Conservation (phyloP, 2,329 filamentous ascomycete genomes). For the Colletotrichum paranaense region DNA sequence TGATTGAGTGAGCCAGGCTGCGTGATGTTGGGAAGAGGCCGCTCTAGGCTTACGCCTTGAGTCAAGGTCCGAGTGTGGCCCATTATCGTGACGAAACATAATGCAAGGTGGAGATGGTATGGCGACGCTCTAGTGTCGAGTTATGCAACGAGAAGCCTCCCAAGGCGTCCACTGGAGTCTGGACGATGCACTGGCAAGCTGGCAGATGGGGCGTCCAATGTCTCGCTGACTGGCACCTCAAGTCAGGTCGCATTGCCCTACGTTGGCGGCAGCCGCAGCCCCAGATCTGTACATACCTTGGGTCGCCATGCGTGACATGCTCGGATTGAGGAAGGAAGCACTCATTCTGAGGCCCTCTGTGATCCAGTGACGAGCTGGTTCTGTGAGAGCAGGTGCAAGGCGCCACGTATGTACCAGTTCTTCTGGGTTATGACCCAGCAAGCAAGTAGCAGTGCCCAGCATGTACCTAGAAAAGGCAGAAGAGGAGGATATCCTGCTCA, state of each 20-base stretch:
- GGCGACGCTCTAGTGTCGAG: constrained; percentile 5
- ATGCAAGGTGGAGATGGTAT: constrained; percentile 3
- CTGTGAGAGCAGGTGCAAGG: constrained; percentile 4
- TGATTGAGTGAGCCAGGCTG: background rate
- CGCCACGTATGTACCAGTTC: background rate
- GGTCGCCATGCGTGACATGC: constrained; percentile 4
- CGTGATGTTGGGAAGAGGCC: background rate
- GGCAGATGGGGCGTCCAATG: constrained; percentile 7
- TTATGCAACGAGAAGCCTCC: background rate
- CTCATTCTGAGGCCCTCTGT: background rate
- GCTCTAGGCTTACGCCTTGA: constrained; percentile 1
- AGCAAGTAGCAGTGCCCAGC: background rate
- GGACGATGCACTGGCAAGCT: background rate
- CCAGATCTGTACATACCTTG: background rate
- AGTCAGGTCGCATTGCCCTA: constrained; percentile 4
- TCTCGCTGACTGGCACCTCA: constrained; percentile 10
- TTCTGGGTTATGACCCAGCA: constrained; percentile 3
- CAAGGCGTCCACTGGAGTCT: background rate
- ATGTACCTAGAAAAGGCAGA: background rate
- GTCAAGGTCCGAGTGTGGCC: constrained; percentile 9
- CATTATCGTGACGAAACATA: constrained; percentile 14
- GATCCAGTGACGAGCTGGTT: constrained; percentile 17
- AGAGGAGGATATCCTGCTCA: background rate
- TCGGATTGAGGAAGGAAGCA: background rate
- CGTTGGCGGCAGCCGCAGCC: background rate